Evolutionary conservation across 371 early-diverging fungal species (phyloP).

Genomic region (Sporodiniella umbellata): DNA sequence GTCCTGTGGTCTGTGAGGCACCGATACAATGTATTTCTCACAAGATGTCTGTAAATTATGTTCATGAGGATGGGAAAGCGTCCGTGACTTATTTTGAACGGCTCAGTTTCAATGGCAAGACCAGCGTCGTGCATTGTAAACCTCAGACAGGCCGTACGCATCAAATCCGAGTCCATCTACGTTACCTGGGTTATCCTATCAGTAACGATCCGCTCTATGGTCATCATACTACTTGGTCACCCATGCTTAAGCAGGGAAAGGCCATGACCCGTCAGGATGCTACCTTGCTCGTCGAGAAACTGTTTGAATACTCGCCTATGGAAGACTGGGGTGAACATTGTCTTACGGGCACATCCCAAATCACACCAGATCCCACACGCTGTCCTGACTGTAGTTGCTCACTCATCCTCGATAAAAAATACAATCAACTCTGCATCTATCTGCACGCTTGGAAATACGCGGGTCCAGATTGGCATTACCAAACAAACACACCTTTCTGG

Average conservation of each 20-base stretch:
- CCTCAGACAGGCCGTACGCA: constrained; percentile 98
- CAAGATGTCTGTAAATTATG: constrained; percentile 85
- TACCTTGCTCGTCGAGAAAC: constrained; percentile 13
- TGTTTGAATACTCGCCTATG: constrained; percentile 26
- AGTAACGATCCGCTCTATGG: constrained; percentile 95
- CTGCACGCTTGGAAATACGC: constrained; percentile 82
- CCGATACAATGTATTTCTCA: constrained; percentile 82
- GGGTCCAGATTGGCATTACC: constrained; percentile 66
- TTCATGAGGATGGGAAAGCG: constrained; percentile 80
- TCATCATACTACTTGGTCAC: constrained; percentile 72
- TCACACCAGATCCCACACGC: constrained; percentile 9
- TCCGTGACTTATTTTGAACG: constrained; percentile 72
- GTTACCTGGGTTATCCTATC: constrained; percentile 94
- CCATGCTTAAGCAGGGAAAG: constrained; percentile 20
- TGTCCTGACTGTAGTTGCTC: constrained; percentile 53
- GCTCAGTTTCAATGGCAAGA: constrained; percentile 59
- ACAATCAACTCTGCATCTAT: constrained; percentile 80
- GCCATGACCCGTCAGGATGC: constrained; percentile 22
- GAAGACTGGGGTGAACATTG: constrained; percentile 20
- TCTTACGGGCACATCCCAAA: neutral
- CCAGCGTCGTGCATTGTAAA: constrained; percentile 67
- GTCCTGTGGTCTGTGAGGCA: constrained; percentile 65
- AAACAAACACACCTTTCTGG: constrained; percentile 82
- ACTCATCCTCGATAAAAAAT: constrained; percentile 62
- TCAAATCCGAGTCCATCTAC: constrained; percentile 99